Percentiles rank a stretch among this genome's conserved stretches.
Evolutionary conservation across 2,329 filamentous ascomycete species (phyloP).

Genomic region (Sporothrix sp.): DNA sequence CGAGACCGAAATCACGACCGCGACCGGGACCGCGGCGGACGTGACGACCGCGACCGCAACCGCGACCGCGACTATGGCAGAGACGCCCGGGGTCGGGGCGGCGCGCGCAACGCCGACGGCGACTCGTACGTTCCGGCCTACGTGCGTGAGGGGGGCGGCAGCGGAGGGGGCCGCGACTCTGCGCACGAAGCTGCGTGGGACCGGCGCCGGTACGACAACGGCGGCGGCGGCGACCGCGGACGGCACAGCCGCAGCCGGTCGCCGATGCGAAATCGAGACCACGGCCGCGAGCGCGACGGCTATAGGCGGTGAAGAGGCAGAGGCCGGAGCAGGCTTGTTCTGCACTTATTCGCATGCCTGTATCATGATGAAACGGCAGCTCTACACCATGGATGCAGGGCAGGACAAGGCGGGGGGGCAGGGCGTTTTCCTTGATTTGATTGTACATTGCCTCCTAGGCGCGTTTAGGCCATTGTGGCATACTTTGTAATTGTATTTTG

Average conservation of each 20-base stretch:
- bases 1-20: slow-evolving; percentile 27
- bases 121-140: slow-evolving; percentile 45
- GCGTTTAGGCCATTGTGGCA: too few species aligned
- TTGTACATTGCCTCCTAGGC: too few species aligned
- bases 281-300: slow-evolving; percentile 36
- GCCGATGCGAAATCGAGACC: slow-evolving; percentile 29
- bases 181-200: slow-evolving; percentile 9
- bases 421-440: not conserved
- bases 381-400: too few species aligned
- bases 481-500: not conserved
- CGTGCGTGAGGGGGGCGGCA: slow-evolving; percentile 25
- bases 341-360: not conserved
- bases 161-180: not conserved
- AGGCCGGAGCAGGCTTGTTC: too few species aligned
- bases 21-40: slow-evolving; percentile 19
- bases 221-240: slow-evolving; percentile 20
- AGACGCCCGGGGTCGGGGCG: slow-evolving; percentile 22
- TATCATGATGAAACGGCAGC: too few species aligned
- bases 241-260: slow-evolving; percentile 39
- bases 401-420: not conserved
- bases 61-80: slow-evolving; percentile 1
- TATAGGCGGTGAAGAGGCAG: slow-evolving; percentile 36
- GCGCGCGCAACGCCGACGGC: slow-evolving; percentile 20
- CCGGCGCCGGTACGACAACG: slow-evolving; percentile 28
- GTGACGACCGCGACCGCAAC: slow-evolving; percentile 2